These are phyloP conservation scores for Cystobasidiaceae sp. DNA, from an alignment of 1,284 basidiomycete genomes.

Conservation along the genomic window DNA sequence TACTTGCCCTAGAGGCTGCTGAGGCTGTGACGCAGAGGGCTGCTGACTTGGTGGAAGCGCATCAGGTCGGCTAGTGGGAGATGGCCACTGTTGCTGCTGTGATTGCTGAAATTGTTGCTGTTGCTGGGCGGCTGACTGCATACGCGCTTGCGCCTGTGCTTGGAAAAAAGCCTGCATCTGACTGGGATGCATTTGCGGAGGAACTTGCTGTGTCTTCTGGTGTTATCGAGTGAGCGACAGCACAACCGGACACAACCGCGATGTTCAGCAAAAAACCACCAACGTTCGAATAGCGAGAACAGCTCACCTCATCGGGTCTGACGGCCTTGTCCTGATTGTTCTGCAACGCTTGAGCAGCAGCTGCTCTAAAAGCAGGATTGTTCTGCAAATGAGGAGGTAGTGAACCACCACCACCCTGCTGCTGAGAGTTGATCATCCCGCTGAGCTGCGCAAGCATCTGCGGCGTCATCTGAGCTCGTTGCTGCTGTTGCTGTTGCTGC, in stretches of 20 bases:
- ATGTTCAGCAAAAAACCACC: neutral
- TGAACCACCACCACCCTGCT: neutral
- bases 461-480: neutral
- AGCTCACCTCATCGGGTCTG: conserved; percentile 4
- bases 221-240: neutral
- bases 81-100: too few relatives aligned
- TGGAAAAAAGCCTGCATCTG: conserved; percentile 18
- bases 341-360: conserved; percentile 6
- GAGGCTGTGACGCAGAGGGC: too few relatives aligned
- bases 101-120: neutral
- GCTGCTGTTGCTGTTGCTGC: conserved; percentile 29
- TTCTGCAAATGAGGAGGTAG: neutral
- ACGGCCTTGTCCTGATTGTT: conserved; percentile 1
- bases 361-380: conserved; percentile 9
- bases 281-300: neutral
- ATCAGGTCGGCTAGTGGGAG: too few relatives aligned
- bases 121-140: conserved; percentile 5
- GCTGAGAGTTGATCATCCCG: neutral
- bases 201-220: neutral
- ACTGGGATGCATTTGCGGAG: neutral
- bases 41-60: too few relatives aligned
- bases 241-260: neutral
- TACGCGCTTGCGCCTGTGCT: conserved; percentile 21
- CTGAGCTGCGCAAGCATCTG: conserved; percentile 12
- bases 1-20: too few relatives aligned